Percentiles rank a stretch among this genome's conserved stretches.
phyloP scores from a whole-genome alignment of 73 alveolate species.

The Paramecium octaurelia region DNA sequence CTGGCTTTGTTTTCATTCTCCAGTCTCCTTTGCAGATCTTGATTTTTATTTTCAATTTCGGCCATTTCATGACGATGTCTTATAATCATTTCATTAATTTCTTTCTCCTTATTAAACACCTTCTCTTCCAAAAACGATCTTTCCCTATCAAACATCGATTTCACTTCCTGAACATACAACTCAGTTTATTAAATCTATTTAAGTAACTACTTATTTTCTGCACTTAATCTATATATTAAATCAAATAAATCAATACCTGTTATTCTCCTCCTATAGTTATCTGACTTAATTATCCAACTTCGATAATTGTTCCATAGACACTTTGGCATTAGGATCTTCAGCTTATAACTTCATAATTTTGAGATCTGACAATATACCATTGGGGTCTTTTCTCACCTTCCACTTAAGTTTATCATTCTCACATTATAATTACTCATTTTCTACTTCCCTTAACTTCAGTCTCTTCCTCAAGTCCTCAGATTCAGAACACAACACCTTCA shows the following conservation, averaged over 20 bases:
- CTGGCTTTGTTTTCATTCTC: not conserved
- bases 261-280: constrained; percentile 15
- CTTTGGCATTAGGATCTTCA: not conserved
- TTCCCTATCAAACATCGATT: constrained; percentile 33
- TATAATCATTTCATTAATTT: not conserved
- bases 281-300: not conserved
- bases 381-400: constrained; percentile 34
- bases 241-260: not conserved
- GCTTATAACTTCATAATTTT: not conserved
- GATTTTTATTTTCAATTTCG: not conserved
- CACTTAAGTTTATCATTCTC: constrained; percentile 46
- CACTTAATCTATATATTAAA: not conserved
- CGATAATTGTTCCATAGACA: not conserved
- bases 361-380: constrained; percentile 4
- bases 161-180: not conserved
- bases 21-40: not conserved
- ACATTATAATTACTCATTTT: not conserved
- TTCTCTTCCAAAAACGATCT: constrained; percentile 31
- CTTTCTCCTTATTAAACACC: not conserved
- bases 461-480: constrained; percentile 39
- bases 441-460: constrained; percentile 13
- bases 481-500: not conserved
- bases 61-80: not conserved
- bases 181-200: not conserved
- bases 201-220: not conserved